A percentile compares a stretch with the other conserved stretches of the same genome.
phyloP scores from a whole-genome alignment of 108 stramenopile species.

The Schizochytrium sp. region DNA sequence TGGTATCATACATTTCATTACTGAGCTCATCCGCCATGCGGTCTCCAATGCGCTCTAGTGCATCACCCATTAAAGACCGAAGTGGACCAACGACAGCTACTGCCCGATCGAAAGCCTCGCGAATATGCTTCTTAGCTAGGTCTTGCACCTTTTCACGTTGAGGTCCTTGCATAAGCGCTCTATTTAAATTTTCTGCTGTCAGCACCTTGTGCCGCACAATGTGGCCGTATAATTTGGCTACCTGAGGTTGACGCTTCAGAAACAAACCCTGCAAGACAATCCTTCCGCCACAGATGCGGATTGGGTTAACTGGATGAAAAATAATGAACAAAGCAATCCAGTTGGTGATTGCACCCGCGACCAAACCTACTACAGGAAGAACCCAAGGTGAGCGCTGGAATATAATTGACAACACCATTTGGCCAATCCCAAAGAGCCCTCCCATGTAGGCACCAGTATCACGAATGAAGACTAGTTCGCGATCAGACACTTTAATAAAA shows the following conservation, averaged over 20 bases:
- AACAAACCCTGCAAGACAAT: constrained; percentile 86
- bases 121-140: constrained; percentile 5
- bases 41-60: not conserved
- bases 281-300: constrained; percentile 55
- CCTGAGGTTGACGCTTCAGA: constrained; percentile 86
- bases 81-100: not conserved
- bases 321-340: constrained; percentile 92
- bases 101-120: constrained; percentile 23
- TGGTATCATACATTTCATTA: constrained; percentile 2
- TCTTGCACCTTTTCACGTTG: not conserved
- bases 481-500: constrained; percentile 91
- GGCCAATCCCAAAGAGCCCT: constrained; percentile 88
- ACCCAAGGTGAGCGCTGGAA: constrained; percentile 81
- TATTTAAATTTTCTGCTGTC: not conserved
- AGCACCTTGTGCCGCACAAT: constrained; percentile 18
- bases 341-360: constrained; percentile 83
- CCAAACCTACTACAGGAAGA: constrained; percentile 85
- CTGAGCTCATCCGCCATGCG: not conserved
- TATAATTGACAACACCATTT: constrained; percentile 87
- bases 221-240: constrained; percentile 68
- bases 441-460: constrained; percentile 91
- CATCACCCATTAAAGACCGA: not conserved
- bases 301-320: constrained; percentile 88
- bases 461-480: constrained; percentile 90
- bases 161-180: constrained; percentile 40